A percentile compares a stretch with the other conserved stretches of the same genome.
These are phyloP conservation scores for Ophiostoma piceae DNA, from an alignment of 2,329 filamentous ascomycete genomes.

Conservation along the genomic window DNA sequence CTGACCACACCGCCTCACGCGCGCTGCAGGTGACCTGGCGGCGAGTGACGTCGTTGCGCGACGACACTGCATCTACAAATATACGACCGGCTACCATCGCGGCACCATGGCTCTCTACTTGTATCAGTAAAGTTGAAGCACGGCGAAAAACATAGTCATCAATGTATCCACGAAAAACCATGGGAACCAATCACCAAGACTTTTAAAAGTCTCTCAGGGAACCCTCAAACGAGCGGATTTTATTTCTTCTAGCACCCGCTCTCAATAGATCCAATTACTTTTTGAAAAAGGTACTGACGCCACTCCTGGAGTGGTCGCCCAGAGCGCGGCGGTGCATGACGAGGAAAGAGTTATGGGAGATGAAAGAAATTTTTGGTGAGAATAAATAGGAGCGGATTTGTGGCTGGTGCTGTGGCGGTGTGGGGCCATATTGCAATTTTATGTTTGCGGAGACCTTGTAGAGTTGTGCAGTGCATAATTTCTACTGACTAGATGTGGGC, in stretches of 20 bases:
- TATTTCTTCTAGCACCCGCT: conserved; percentile 30
- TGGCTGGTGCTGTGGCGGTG: conserved; percentile 7
- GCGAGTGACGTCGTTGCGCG: too few relatives aligned
- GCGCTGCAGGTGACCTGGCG: too few relatives aligned
- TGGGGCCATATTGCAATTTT: too few relatives aligned
- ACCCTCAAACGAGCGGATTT: conserved; percentile 31
- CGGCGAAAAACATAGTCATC: background rate
- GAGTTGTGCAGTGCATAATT: too few relatives aligned
- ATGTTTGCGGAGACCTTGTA: background rate
- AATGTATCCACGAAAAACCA: conserved; percentile 30
- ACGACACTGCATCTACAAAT: background rate
- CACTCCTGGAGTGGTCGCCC: conserved; percentile 5
- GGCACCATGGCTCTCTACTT: background rate
- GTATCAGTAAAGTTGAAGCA: background rate
- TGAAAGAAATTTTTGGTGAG: conserved; percentile 10
- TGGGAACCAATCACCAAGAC: conserved; percentile 28
- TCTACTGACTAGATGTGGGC: too few relatives aligned
- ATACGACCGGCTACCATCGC: background rate
- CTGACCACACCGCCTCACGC: too few relatives aligned
- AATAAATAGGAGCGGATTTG: conserved; percentile 3
- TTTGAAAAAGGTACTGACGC: background rate
- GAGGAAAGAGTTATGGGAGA: conserved; percentile 9
- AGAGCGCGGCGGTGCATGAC: conserved; percentile 27
- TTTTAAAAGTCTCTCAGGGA: conserved; percentile 23
- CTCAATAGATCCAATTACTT: conserved; percentile 7